Base-by-base conservation (phyloP, 2,329 filamentous ascomycete species). In the Colletotrichum sp. region DNA sequence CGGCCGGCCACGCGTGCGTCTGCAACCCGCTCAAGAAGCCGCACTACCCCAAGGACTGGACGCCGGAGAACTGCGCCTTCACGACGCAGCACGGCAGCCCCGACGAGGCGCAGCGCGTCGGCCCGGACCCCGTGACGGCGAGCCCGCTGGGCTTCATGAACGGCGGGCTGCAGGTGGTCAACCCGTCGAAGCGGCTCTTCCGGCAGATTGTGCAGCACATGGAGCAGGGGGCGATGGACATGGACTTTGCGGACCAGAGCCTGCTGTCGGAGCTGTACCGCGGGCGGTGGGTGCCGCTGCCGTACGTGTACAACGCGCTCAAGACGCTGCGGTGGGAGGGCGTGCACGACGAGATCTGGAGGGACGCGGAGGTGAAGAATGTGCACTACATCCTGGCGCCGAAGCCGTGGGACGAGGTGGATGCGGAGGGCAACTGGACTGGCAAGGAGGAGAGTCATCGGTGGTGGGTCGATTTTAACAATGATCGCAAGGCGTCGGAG, bases 1-100 rank as follows among this genome's bases (percentile, higher is more conserved):
- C 95, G 2, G 95, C 95, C 6, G 92, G 92, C 78, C 95, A 96
- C 85, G 95, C 95, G 7, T 98, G 95, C 84, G 92, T 95, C 21
- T 98, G 95, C 87, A 98, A 98, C 85, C 95, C 95, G 26, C 86
- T 96, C 78, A 90, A 91, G 79, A 95, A 95, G 83, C 81, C 91
- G 34, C 94, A 98, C 85, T 98, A 98, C 84, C 95, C 95, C 1
- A 84, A 86, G 65, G 86, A 95, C 82, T 98, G 94, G 90, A 80
- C 88, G 21, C 87, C 88, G 5, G 81, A 83, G 65, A 89, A 91
- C 84, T 93, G 91, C 83, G 91, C 90, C 75, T 92, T 90, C 82
- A 91, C 90, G 3, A 82, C 82, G 24, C 90, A 91, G 80, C 89
- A 92, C 80, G 74, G 69, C 60, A 82, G 84, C 16, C 87, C 90